A percentile compares a stretch with the other conserved stretches of the same genome.
Conservation (phyloP, 306 rosid genomes). For the Corylus avellana region DNA sequence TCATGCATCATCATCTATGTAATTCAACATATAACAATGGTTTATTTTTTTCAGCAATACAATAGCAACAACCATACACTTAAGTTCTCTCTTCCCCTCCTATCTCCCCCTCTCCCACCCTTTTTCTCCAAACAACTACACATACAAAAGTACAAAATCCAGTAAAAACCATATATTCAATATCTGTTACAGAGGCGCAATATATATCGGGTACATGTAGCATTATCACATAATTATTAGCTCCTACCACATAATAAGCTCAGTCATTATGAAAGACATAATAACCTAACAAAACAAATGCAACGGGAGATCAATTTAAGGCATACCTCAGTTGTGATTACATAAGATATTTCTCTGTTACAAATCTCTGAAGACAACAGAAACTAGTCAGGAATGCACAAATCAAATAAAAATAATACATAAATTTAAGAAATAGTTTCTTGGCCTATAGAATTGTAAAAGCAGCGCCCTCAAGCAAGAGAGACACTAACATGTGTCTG, state of each 20-base stretch:
- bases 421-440: neutral
- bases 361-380: slow-evolving; percentile 37
- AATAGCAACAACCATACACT: neutral
- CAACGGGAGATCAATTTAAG: neutral
- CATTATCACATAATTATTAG: neutral
- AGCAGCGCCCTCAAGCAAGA: neutral
- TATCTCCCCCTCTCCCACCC: neutral
- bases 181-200: neutral
- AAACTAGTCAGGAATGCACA: neutral
- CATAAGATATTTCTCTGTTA: slow-evolving; percentile 40
- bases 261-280: neutral
- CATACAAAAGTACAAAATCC: neutral
- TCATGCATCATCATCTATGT: no score
- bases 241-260: neutral
- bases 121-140: neutral
- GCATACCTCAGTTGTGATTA: slow-evolving; percentile 52
- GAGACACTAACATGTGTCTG: neutral
- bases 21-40: no score
- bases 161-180: neutral
- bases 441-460: neutral
- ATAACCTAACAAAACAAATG: neutral
- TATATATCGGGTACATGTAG: neutral
- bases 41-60: neutral
- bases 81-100: neutral
- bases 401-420: neutral